Percentiles rank a stretch among this genome's conserved stretches.
phyloP scores from a whole-genome alignment of 305 asterid genomes.

The Petunia hybrid region DNA sequence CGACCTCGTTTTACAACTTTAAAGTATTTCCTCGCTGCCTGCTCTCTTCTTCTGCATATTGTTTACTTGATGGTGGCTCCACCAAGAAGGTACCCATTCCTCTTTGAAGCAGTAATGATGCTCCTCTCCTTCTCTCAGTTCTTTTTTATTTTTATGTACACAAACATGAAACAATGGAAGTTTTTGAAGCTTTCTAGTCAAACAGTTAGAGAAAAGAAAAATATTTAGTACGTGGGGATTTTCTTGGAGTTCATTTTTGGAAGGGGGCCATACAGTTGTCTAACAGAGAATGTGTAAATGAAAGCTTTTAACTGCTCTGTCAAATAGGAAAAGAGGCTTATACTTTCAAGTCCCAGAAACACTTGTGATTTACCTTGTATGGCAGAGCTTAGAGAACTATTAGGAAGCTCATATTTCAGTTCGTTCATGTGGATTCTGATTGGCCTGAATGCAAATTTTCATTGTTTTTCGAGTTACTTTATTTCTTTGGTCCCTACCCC shows the following conservation, averaged over 20 bases:
- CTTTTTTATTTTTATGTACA: conserved; percentile 52
- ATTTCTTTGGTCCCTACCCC: conserved; percentile 5
- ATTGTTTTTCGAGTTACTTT: not conserved
- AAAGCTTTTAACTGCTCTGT: not conserved
- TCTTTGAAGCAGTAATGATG: conserved; percentile 90
- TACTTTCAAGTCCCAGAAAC: not conserved
- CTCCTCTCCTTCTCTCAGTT: conserved; percentile 86
- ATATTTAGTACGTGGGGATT: conserved; percentile 47
- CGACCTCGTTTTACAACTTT: conserved; percentile 39
- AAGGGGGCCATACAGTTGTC: conserved; percentile 5
- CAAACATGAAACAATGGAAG: conserved; percentile 74
- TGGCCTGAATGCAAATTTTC: not conserved
- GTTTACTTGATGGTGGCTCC: conserved; percentile 71
- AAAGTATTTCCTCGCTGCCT: conserved; percentile 51
- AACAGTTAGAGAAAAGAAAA: conserved; percentile 56
- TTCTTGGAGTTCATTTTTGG: conserved; percentile 4
- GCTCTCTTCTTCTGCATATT: conserved; percentile 70
- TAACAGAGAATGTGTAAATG: not conserved
- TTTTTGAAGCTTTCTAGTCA: conserved; percentile 46
- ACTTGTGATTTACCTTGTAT: conserved; percentile 25
- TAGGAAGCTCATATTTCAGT: not conserved
- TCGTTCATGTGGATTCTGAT: conserved; percentile 3
- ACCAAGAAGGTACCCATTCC: conserved; percentile 81
- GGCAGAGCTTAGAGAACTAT: conserved; percentile 19
- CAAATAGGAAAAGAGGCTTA: conserved; percentile 11